phyloP scores from a whole-genome alignment of 306 rosid species.

The Trichosanthes truncata region DNA sequence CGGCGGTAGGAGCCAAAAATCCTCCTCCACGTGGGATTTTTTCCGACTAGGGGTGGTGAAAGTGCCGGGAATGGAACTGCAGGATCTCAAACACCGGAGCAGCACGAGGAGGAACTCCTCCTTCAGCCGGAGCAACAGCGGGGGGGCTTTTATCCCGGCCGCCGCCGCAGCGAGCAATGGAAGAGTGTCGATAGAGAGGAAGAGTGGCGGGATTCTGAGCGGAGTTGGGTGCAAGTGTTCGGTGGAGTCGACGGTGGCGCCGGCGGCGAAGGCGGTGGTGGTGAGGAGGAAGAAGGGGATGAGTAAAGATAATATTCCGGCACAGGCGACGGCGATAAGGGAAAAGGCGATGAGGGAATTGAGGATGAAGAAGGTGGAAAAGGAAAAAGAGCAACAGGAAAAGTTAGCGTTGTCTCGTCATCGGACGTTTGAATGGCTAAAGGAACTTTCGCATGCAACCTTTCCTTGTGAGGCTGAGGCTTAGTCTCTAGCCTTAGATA shows the following conservation, averaged over 20 bases:
- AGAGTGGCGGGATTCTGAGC: constrained; percentile 25
- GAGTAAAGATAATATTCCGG: background rate
- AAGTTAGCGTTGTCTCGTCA: constrained; percentile 16
- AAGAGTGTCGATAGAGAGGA: constrained; percentile 20
- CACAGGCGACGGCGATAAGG: constrained; percentile 30
- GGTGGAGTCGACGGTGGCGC: constrained; percentile 14
- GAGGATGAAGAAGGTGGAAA: constrained; percentile 27
- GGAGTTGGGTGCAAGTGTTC: constrained; percentile 60
- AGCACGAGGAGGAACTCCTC: constrained; percentile 19
- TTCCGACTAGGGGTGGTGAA: constrained; percentile 63
- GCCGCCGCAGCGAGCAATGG: background rate
- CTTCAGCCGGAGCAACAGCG: constrained; percentile 14
- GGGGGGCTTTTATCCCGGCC: background rate
- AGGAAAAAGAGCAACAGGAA: constrained; percentile 9
- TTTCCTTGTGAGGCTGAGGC: background rate
- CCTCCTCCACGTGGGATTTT: constrained; percentile 64
- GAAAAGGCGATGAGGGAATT: constrained; percentile 28
- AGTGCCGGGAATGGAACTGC: constrained; percentile 59
- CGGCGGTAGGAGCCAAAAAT: constrained; percentile 42
- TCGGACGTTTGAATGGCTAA: constrained; percentile 19
- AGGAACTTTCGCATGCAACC: constrained; percentile 19
- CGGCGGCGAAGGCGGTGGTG: constrained; percentile 1
- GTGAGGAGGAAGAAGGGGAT: constrained; percentile 5
- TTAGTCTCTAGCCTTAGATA: background rate
- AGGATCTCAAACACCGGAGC: constrained; percentile 42